Percentiles rank a stretch among this genome's conserved stretches.
These are phyloP conservation scores for Exserohilum turcica DNA, from an alignment of 2,329 filamentous ascomycete genomes.

Conservation along the genomic window DNA sequence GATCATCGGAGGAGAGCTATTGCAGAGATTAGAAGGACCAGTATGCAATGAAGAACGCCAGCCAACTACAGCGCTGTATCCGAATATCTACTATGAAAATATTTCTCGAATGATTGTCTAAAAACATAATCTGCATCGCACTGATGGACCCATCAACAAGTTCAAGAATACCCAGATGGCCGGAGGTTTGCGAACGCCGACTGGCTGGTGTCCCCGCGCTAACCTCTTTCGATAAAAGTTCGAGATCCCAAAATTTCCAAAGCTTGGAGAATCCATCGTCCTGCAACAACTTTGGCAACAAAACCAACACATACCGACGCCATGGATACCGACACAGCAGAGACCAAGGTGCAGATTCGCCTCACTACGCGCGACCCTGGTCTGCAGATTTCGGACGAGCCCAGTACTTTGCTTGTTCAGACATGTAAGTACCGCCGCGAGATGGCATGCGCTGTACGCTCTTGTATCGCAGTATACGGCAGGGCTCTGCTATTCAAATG, in stretches of 20 bases:
- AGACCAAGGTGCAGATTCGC: conserved; percentile 44
- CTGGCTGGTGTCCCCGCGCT: conserved; percentile 31
- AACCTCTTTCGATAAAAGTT: conserved; percentile 36
- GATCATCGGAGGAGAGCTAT: conserved; percentile 63
- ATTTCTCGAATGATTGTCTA: background rate
- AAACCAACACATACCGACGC: conserved; percentile 10
- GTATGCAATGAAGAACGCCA: conserved; percentile 20
- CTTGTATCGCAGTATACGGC: background rate
- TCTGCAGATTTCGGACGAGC: conserved; percentile 42
- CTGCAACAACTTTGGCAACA: conserved; percentile 3
- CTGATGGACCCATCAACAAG: background rate
- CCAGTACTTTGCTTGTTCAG: conserved; percentile 39
- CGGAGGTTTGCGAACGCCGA: conserved; percentile 31
- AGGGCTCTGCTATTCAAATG: background rate
- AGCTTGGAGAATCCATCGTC: conserved; percentile 25
- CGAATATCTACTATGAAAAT: background rate
- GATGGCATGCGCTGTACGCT: background rate
- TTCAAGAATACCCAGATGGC: background rate
- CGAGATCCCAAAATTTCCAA: conserved; percentile 34
- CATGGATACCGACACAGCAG: conserved; percentile 36
- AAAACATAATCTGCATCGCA: too few species aligned
- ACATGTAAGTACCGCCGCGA: conserved; percentile 34
- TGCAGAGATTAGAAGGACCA: conserved; percentile 56
- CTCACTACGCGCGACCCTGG: conserved; percentile 42
- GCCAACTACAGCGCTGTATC: background rate